Percentiles rank a stretch among this genome's conserved stretches.
phyloP scores from a whole-genome alignment of 2,329 filamentous ascomycete species.

The Calonectria pseudoreteaudii region DNA sequence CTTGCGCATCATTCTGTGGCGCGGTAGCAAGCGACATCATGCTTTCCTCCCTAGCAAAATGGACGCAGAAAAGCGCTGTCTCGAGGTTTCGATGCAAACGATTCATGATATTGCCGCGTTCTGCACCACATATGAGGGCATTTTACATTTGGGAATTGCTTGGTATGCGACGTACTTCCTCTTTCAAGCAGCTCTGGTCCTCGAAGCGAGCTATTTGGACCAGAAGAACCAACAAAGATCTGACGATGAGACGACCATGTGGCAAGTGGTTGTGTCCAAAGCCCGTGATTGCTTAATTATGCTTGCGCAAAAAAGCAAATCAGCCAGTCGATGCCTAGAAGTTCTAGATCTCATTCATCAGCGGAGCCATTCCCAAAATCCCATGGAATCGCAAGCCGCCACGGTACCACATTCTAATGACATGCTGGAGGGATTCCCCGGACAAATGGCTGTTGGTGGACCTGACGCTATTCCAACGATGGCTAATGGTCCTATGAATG shows the following conservation, averaged over 20 bases:
- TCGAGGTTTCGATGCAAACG: constrained; percentile 51
- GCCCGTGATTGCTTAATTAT: constrained; percentile 15
- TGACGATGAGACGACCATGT: constrained; percentile 10
- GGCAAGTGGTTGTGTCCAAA: constrained; percentile 17
- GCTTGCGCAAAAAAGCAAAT: constrained; percentile 19
- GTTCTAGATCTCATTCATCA: constrained; percentile 17
- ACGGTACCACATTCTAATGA: background rate
- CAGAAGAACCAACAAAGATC: constrained; percentile 18
- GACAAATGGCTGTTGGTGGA: background rate
- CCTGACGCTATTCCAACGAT: background rate
- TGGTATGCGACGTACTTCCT: constrained; percentile 60
- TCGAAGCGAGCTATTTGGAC: constrained; percentile 38
- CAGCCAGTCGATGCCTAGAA: constrained; percentile 17
- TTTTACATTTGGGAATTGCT: constrained; percentile 48
- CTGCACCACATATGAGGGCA: constrained; percentile 43
- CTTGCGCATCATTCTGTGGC: constrained; percentile 56
- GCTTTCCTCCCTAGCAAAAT: constrained; percentile 40
- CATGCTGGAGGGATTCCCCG: background rate
- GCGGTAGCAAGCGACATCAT: constrained; percentile 50
- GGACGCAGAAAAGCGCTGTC: constrained; percentile 48
- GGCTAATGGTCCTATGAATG: background rate
- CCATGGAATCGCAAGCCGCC: background rate
- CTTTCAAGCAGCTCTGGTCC: constrained; percentile 57
- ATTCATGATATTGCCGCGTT: constrained; percentile 52
- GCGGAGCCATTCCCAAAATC: background rate